Conservation (phyloP, 768 basidiomycete genomes). For the Exidia glandulosa region DNA sequence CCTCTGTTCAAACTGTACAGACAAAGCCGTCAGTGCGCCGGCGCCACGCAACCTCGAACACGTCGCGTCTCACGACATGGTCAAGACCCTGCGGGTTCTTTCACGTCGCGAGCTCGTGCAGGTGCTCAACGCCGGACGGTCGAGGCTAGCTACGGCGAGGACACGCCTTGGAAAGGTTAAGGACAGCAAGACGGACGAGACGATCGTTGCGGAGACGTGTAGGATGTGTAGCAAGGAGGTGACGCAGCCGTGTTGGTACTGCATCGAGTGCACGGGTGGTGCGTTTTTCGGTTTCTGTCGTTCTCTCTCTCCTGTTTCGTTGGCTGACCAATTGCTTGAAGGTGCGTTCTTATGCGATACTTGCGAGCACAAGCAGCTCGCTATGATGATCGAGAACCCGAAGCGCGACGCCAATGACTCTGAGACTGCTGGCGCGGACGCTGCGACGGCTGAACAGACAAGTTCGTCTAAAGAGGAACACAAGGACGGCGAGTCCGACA, state of each 20-base stretch:
- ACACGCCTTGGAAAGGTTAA: not conserved
- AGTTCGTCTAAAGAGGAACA: too few relatives aligned
- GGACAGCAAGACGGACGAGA: not conserved
- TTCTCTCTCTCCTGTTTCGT: not conserved
- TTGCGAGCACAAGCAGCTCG: not conserved
- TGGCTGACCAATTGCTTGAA: not conserved
- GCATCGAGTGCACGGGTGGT: not conserved
- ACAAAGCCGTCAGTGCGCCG: not conserved
- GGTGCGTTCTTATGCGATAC: not conserved
- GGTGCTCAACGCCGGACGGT: not conserved
- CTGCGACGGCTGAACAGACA: too few relatives aligned
- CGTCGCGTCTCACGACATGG: not conserved
- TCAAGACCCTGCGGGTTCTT: not conserved
- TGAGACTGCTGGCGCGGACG: not conserved
- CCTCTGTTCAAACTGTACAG: not conserved
- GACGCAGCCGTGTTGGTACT: not conserved
- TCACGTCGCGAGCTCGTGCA: not conserved
- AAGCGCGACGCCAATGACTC: not conserved
- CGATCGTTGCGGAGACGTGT: not conserved
- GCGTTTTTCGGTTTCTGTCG: not conserved
- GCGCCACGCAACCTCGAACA: not conserved
- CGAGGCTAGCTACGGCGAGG: not conserved
- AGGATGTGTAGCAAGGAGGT: not conserved
- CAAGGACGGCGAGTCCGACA: not conserved
- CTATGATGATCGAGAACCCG: not conserved